Evolutionary conservation across 306 rosid species (phyloP), one percentile per base, ranked within the genome.

Genomic region (Rubus parviflorus): DNA sequence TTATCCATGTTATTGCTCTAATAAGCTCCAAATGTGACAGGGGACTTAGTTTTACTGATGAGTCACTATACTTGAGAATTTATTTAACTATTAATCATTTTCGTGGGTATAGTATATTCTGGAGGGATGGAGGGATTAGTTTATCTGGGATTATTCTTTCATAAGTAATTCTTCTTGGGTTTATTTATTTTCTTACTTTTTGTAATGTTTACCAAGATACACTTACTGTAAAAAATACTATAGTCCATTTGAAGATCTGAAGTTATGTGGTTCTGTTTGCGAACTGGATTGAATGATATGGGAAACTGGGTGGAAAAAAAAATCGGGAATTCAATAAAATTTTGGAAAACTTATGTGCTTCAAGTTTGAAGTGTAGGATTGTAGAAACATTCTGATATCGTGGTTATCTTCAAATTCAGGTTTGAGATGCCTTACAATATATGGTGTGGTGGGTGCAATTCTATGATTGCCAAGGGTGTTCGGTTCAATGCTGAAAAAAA

Each of bases 401-500:
- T 58, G 53, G 56, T 69, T 75, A 8, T 47, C 8, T 73, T 60
- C 3, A n/a, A 52, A 68, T 73, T 75, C 88, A 90, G 97, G 88
- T 92, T 95, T 72, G 99, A 95, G 96, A 95, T 90, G 99, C 97
- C 97, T 57, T 92, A 75, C 73, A 90, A 95, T 72, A 82, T 95
- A 83, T 92, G 97, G 96, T 95, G 99, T 72, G 99, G 89, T 78
- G 99, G 99, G 73, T 95, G 99, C 86, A 95, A 95, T 82, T 88
- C 97, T 72, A 95, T 95, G 97, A 95, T 95, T 85, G 97, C 89
- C 5, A 95, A 95, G 87, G 99, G 99, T 81, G 99, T 95, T 65
- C 86, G 97, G 70, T 95, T 92, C 85, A 92, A 90, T 82, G 97
- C 99, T 3, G 99, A 95, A 89, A 95, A 95, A 81, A 90, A 95